Evolutionary conservation across 805 yeast genomes (phyloP).

Genomic region (Kodamaea kakaduensis): DNA sequence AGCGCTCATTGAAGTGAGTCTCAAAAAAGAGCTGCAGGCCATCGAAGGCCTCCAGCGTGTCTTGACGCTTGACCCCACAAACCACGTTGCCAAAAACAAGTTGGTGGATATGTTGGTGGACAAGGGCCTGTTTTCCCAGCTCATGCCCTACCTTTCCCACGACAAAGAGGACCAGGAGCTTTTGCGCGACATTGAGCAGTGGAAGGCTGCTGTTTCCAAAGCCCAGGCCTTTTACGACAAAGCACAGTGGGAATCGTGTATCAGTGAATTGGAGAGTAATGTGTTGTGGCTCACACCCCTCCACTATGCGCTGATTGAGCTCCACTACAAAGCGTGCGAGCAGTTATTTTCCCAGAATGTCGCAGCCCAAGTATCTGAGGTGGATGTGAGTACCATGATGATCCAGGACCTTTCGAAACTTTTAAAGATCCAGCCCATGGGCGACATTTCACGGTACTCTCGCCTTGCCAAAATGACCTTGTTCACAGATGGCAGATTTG

Average conservation of each 20-base stretch:
- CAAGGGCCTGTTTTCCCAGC: conserved; percentile 44
- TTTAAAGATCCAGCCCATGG: conserved; percentile 24
- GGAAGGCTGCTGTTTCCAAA: conserved; percentile 14
- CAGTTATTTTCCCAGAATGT: conserved; percentile 16
- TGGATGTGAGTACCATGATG: conserved; percentile 14
- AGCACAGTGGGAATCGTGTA: conserved; percentile 21
- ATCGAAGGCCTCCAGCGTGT: conserved; percentile 49
- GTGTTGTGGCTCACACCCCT: conserved; percentile 40
- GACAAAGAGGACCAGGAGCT: conserved; percentile 7
- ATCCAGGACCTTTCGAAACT: conserved; percentile 25
- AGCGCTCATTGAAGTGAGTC: conserved; percentile 56
- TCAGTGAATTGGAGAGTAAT: conserved; percentile 23
- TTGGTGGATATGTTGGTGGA: conserved; percentile 47
- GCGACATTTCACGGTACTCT: conserved; percentile 23
- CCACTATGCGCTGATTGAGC: conserved; percentile 33
- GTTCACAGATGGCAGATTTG: conserved; percentile 51
- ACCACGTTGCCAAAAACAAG: conserved; percentile 47
- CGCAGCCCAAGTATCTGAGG: conserved; percentile 6
- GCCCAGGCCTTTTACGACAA: conserved; percentile 13
- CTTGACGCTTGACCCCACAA: conserved; percentile 36
- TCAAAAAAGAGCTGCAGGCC: conserved; percentile 53
- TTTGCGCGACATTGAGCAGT: conserved; percentile 14
- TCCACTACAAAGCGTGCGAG: conserved; percentile 19
- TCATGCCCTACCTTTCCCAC: conserved; percentile 4
- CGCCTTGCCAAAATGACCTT: conserved; percentile 30